A percentile compares a stretch with the other conserved stretches of the same genome.
phyloP scores from a whole-genome alignment of 805 yeast species.

The Metschnikowia baotianmanensis region DNA sequence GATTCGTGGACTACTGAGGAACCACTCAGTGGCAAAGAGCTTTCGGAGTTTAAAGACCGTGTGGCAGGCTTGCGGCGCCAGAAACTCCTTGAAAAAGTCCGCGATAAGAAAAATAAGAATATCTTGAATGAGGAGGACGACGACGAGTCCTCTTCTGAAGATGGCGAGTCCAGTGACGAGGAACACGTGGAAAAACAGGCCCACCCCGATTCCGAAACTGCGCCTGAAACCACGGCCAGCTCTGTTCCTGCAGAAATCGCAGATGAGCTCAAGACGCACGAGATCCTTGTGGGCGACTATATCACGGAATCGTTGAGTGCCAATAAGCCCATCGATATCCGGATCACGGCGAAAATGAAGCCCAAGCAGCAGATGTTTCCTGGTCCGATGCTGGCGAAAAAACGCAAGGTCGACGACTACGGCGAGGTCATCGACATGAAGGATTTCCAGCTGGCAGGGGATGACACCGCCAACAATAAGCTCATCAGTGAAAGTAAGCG shows the following conservation, averaged over 20 bases:
- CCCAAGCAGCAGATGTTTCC: slow-evolving; percentile 75
- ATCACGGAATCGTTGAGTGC: slow-evolving; percentile 39
- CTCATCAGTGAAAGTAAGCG: slow-evolving; percentile 38
- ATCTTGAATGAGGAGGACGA: slow-evolving; percentile 33
- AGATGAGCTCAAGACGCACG: slow-evolving; percentile 39
- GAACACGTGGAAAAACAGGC: slow-evolving; percentile 1
- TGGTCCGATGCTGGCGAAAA: slow-evolving; percentile 45
- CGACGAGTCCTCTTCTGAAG: slow-evolving; percentile 31
- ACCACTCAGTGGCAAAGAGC: slow-evolving; percentile 48
- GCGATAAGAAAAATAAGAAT: slow-evolving; percentile 40
- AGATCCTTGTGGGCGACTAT: slow-evolving; percentile 39
- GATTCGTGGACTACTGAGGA: slow-evolving; percentile 47
- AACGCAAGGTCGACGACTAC: slow-evolving; percentile 76
- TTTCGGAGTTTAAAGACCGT: slow-evolving; percentile 44
- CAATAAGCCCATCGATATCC: slow-evolving; percentile 53
- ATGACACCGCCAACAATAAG: slow-evolving; percentile 42
- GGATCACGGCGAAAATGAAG: slow-evolving; percentile 42
- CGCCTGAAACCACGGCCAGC: not conserved
- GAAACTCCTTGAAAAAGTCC: slow-evolving; percentile 38
- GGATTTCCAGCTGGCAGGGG: slow-evolving; percentile 54
- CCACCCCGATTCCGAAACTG: not conserved
- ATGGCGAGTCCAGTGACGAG: slow-evolving; percentile 19
- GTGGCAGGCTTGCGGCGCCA: slow-evolving; percentile 48
- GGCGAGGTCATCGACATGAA: slow-evolving; percentile 73
- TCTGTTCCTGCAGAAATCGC: slow-evolving; percentile 3